Evolutionary conservation across 129 eudicot species (phyloP).

Genomic region (Logfia minima): DNA sequence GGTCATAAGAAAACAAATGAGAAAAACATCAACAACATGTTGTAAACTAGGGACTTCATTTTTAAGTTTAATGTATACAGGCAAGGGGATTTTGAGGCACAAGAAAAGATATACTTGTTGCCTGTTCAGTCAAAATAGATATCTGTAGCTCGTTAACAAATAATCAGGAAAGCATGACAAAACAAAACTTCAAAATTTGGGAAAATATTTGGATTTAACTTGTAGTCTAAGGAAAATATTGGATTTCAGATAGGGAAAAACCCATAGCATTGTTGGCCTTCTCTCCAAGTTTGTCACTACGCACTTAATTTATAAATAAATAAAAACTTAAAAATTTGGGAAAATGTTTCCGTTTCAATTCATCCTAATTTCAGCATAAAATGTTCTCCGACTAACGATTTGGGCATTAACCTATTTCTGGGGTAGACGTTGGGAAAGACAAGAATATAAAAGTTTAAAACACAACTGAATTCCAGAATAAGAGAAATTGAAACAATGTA

Average conservation of each 20-base stretch:
- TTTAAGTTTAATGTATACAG: neutral
- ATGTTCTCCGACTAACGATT: constrained; percentile 12
- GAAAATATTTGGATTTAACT: neutral
- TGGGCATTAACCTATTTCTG: constrained; percentile 13
- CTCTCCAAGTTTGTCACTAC: constrained; percentile 5
- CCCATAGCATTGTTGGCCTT: constrained; percentile 8
- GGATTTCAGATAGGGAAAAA: constrained; percentile 1
- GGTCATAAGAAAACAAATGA: neutral
- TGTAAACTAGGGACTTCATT: neutral
- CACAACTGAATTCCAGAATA: constrained; percentile 14
- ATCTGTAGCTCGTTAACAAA: neutral
- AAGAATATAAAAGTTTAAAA: neutral
- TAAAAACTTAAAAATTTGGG: neutral
- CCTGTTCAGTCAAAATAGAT: neutral
- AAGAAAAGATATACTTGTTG: neutral
- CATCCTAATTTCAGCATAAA: neutral
- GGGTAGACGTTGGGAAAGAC: neutral
- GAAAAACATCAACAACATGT: neutral
- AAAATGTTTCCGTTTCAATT: neutral
- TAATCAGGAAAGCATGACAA: neutral
- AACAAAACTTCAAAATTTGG: neutral
- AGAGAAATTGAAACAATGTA: constrained; percentile 16
- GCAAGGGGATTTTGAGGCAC: neutral
- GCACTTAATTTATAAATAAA: neutral
- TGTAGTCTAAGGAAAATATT: neutral